Base-by-base conservation (phyloP, 2,329 filamentous ascomycete species). In the Verticillium alfalfae region DNA sequence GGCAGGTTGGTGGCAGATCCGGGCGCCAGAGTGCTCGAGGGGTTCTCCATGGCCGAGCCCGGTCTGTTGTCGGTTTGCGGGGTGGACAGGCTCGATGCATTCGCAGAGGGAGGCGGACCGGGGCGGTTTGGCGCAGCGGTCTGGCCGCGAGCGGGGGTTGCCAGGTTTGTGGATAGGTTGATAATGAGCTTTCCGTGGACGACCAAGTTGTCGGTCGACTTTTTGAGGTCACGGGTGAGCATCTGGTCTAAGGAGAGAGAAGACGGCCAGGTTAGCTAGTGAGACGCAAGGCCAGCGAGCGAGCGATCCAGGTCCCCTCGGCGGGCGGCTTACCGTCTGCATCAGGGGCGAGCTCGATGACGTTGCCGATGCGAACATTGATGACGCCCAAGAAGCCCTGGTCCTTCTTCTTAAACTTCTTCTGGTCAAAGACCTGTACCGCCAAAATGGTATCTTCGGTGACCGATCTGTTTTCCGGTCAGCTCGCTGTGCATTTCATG, bases 371-470 rank as follows among this genome's bases (percentile, higher is more conserved):
- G 63, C 93, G 89, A 70, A 99, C 90, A 75, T 99, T 99, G 72
- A 99, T 97, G 60, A 99, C 95, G 62, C 95, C 95, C 7, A 99
- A 83, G 73, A 99, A 99, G 9, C 95, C 95, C 75, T 99, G 95
- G 70, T 99, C 95, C 92, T 98, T 99, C 87, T 99, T 99, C 84
- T 99, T 99, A 81, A 99, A 99, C 80, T 99, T 99, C 82, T 97
- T 97, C 79, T 99, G 95, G 77, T 99, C 95, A 74, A 99, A 99
- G 61, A 99, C 97, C 74, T 99, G 95, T 56, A 99, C 93, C 8
- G 95, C 95, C 57, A 99, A 84, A 71, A 99, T 97, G 75, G 93
- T 96, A 71, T 97, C 94, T 75, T 99, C 95, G 64, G 89, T 95
- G 64, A 92, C 94, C 74, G 86, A 86, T 81, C 95, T 31, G 26